Percentiles rank a stretch among this genome's conserved stretches.
Evolutionary conservation across 768 basidiomycete species (phyloP).

Genomic region (Hericium erinaceus): DNA sequence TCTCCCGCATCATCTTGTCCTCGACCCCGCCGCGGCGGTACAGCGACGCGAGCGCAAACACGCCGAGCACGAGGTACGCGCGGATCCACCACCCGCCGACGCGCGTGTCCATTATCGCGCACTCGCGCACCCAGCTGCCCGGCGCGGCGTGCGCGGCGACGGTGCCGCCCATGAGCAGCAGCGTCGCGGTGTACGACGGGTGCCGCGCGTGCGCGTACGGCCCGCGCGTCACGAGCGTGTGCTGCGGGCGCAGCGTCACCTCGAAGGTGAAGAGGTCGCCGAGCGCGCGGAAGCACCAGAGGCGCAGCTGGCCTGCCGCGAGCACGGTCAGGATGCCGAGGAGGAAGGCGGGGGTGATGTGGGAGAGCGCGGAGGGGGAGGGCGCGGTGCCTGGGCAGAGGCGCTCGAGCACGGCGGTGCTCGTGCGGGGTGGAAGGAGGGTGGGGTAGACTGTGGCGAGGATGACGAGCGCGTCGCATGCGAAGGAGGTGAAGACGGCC

Average conservation of each 20-base stretch:
- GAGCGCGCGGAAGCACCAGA: slow-evolving; percentile 9
- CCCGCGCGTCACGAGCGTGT: slow-evolving; percentile 15
- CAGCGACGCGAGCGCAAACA: too few relatives aligned
- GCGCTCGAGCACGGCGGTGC: too few relatives aligned
- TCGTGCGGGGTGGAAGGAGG: too few relatives aligned
- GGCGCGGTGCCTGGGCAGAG: too few relatives aligned
- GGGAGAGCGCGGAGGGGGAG: too few relatives aligned
- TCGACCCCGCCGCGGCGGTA: slow-evolving; percentile 5
- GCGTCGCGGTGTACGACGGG: slow-evolving; percentile 14
- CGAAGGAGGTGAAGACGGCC: too few relatives aligned
- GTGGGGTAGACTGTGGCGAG: too few relatives aligned
- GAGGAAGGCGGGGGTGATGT: not conserved
- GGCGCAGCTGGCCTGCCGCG: slow-evolving; percentile 1
- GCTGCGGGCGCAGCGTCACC: slow-evolving; percentile 10
- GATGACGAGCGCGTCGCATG: too few relatives aligned
- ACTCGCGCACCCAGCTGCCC: not conserved
- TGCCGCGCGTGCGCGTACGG: slow-evolving; percentile 17
- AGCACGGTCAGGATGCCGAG: not conserved
- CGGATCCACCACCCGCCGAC: too few relatives aligned
- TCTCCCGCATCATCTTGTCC: slow-evolving; percentile 9
- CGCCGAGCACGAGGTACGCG: too few relatives aligned
- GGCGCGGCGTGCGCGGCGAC: not conserved
- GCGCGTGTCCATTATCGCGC: too few relatives aligned
- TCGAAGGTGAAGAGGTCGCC: slow-evolving; percentile 15
- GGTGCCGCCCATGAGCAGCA: not conserved